A percentile compares a stretch with the other conserved stretches of the same genome.
These are phyloP conservation scores for Phialocephala sp. DNA, from an alignment of 2,329 filamentous ascomycete species.

Conservation along the genomic window DNA sequence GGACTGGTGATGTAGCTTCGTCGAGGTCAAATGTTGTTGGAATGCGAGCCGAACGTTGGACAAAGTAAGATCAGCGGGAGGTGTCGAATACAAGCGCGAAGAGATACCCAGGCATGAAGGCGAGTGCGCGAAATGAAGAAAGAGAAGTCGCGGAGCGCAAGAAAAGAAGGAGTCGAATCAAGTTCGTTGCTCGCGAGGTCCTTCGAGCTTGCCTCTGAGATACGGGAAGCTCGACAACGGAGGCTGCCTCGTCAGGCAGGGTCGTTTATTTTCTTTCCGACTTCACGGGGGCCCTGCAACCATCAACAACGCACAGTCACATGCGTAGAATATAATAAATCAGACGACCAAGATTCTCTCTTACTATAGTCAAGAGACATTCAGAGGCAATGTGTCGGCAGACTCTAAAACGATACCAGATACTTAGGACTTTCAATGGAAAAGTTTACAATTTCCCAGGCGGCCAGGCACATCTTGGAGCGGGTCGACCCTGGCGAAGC, in stretches of 20 bases:
- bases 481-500: not conserved
- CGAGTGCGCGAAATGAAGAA: constrained; percentile 18
- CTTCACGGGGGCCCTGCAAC: constrained; percentile 9
- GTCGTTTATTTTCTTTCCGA: constrained; percentile 11
- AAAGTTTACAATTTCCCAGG: not conserved
- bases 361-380: constrained; percentile 20
- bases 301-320: constrained; percentile 19
- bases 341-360: constrained; percentile 17
- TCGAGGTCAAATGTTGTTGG: constrained; percentile 37
- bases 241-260: constrained; percentile 1
- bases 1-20: constrained; percentile 33
- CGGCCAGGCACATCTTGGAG: constrained; percentile 2
- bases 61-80: constrained; percentile 33
- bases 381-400: not conserved
- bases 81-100: constrained; percentile 23
- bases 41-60: constrained; percentile 35
- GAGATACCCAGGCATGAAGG: constrained; percentile 20
- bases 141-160: constrained; percentile 8
- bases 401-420: constrained; percentile 1
- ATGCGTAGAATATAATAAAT: constrained; percentile 20
- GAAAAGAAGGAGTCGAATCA: not conserved
- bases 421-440: not conserved
- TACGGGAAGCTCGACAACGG: constrained; percentile 2
- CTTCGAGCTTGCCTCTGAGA: constrained; percentile 27
- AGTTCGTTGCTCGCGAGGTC: not conserved